Evolutionary conservation across 495 filamentous ascomycete species (phyloP).

Genomic region (Aspergillus sparsus): DNA sequence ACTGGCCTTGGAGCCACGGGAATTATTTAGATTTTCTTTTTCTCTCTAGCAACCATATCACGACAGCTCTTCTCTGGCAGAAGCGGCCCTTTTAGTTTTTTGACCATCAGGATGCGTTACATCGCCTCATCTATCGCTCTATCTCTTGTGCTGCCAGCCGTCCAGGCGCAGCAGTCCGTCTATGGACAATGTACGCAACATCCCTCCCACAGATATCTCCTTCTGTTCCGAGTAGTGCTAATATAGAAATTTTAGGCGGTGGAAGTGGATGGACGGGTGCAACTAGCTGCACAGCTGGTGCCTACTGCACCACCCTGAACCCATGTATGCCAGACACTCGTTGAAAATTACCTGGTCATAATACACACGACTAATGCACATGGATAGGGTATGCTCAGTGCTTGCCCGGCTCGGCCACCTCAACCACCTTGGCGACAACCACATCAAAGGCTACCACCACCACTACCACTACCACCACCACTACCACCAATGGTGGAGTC

Average conservation of each 20-base stretch:
- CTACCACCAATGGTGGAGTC: constrained; percentile 19
- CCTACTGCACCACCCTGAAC: constrained; percentile 13
- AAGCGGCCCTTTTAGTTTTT: neutral
- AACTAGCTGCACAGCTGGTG: constrained; percentile 14
- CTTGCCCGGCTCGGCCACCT: constrained; percentile 11
- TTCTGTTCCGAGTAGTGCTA: neutral
- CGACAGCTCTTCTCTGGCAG: neutral
- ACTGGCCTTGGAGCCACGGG: neutral
- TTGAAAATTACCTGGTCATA: neutral
- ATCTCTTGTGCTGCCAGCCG: constrained; percentile 6
- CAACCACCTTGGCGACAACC: constrained; percentile 10
- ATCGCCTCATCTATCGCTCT: constrained; percentile 3
- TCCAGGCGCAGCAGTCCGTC: constrained; percentile 22
- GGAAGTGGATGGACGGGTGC: constrained; percentile 12
- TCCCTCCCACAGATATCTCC: neutral
- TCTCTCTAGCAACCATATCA: neutral
- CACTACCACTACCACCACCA: constrained; percentile 7
- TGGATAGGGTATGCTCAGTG: constrained; percentile 17
- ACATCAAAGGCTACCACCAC: constrained; percentile 9
- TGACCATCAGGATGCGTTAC: neutral
- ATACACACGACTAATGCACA: neutral
- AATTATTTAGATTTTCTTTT: neutral
- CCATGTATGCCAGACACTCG: constrained; percentile 8
- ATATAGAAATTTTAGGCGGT: constrained; percentile 11
- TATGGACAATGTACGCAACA: constrained; percentile 17